Base-by-base conservation (phyloP, 805 yeast species). In the Lipomyces lipofer region DNA sequence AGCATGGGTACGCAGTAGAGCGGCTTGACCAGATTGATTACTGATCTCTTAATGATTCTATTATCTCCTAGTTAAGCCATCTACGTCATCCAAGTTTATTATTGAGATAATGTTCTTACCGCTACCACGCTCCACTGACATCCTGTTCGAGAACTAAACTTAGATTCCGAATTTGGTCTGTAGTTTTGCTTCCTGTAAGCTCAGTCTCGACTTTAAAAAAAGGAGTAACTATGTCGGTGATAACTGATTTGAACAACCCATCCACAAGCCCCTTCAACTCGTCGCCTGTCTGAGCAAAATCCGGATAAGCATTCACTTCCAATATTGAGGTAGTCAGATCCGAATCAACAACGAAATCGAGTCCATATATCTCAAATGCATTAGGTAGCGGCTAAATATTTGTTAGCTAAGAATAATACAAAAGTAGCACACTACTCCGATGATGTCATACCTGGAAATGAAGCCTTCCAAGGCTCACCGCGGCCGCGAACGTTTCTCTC, bases 231-330 rank as follows among this genome's bases (percentile, higher is more conserved):
- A 60, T 43, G 21, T 49, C 36, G 15, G 32, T 49, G 15, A 45
- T 42, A 7, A 60, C 64, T 6, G 36, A 13, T 28, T 28, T 30
- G 36, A 61, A 58, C 39, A 61, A 24, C 2, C 58, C 60, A 24
- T 57, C 54, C 13, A 94, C 86, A 21, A 89, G 65, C 1, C 63
- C 73, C 65, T 85, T 86, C 63, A 92, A 74, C 6, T 79, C 85
- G 13, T 73, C 79, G 15, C 99, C 99, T 0, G 98, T 94, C 71
- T 94, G 99, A 66, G 89, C 90, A 73, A 94, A 94, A 67, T 94
- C 99, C 0, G 99, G 99, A 66, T 85, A 94, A 13, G 98, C 85
- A 66, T 94, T 94, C 43, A 90, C 88, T 69, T 94, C 98, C 39
- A 92, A 71, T 25, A 94, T 67, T 43, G 75, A 76, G 2, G 86